Conservation (phyloP, 2,329 filamentous ascomycete species). For the Exophiala dermatitidis region DNA sequence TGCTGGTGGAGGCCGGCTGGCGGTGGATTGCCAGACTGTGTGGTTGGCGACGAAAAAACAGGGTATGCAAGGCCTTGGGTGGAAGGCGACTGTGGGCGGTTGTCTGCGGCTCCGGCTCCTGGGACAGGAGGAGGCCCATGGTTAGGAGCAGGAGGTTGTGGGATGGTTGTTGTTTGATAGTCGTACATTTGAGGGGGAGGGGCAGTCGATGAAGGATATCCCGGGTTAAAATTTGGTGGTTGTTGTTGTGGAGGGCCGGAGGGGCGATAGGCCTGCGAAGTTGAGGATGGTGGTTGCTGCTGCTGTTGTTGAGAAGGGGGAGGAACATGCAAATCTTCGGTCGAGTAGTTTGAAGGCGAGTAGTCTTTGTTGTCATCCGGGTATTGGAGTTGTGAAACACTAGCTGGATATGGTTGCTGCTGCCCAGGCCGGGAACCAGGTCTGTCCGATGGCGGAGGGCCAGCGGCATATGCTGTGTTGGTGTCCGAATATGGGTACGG, state of each 20-base stretch:
- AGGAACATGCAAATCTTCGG: slow-evolving; percentile 25
- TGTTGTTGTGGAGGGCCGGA: slow-evolving; percentile 12
- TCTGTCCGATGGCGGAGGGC: slow-evolving; percentile 27
- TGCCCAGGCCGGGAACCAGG: slow-evolving; percentile 14
- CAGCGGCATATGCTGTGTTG: slow-evolving; percentile 20
- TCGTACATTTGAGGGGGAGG: slow-evolving; percentile 15
- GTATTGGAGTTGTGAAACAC: slow-evolving; percentile 30
- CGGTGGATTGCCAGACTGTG: neutral
- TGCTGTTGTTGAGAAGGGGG: slow-evolving; percentile 5
- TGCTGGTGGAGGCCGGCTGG: slow-evolving; percentile 8
- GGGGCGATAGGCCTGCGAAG: slow-evolving; percentile 3
- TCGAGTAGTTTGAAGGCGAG: slow-evolving; percentile 36
- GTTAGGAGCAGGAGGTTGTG: slow-evolving; percentile 16
- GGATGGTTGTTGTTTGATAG: slow-evolving; percentile 7
- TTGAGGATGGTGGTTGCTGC: slow-evolving; percentile 3
- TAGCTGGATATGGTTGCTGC: slow-evolving; percentile 12
- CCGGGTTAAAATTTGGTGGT: slow-evolving; percentile 75
- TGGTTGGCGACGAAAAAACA: slow-evolving; percentile 10
- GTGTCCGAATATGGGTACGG: slow-evolving; percentile 10
- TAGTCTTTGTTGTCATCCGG: slow-evolving; percentile 31
- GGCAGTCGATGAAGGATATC: slow-evolving; percentile 51
- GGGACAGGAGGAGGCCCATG: slow-evolving; percentile 21
- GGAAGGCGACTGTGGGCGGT: slow-evolving; percentile 11
- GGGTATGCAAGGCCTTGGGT: slow-evolving; percentile 16
- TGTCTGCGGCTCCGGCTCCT: neutral